Base-by-base conservation (phyloP, 1,284 basidiomycete genomes). In the Ustilago trichophora region DNA sequence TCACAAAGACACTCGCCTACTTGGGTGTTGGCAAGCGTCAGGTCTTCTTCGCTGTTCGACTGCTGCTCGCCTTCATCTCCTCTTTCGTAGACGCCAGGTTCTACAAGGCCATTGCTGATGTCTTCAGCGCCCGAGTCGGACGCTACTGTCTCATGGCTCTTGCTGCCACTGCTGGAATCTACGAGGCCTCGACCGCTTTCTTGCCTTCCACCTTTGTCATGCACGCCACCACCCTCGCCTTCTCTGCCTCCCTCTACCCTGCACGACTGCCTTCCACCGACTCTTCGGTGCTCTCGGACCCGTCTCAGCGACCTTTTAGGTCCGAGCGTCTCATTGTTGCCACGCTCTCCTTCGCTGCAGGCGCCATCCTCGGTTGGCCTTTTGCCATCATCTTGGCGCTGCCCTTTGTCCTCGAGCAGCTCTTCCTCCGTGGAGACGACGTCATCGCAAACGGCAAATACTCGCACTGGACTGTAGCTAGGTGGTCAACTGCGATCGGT, bases 341-440 rank as follows among this genome's bases (percentile, higher is more conserved):
- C 0, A 91, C 90, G 0, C 59, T 90, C 24, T 83, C 86, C 34
- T 92, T 94, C 77, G 92, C 91, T 1, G 80, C 88, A 3, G 94
- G 92, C 3, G 92, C 89, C 3, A 87, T 98, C 42, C 86, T 95
- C 29, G 96, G 95, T 15, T 98, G 96, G 96, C 96, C 96, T 1
- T 99, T 98, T 80, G 87, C 91, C 10, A 85, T 93, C 3, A 88
- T 91, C 0, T 85, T 98, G 5, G 88, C 91, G 0, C 81, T 95
- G 11, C 96, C 96, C 0, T 96, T 95, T 74, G 88, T 96, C 3
- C 80, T 92, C 52, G 96, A 98, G 80, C 92, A 98, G 81, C 84
- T 98, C 15, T 90, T 93, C 77, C 77, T 96, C 12, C 86, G 85
- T 41, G 89, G 90, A 12, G 87, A 86, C 6, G 67, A 72, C 56